These are phyloP conservation scores for Backusella tuberculispora DNA, from an alignment of 192 early-diverging fungal genomes.

Conservation along the genomic window DNA sequence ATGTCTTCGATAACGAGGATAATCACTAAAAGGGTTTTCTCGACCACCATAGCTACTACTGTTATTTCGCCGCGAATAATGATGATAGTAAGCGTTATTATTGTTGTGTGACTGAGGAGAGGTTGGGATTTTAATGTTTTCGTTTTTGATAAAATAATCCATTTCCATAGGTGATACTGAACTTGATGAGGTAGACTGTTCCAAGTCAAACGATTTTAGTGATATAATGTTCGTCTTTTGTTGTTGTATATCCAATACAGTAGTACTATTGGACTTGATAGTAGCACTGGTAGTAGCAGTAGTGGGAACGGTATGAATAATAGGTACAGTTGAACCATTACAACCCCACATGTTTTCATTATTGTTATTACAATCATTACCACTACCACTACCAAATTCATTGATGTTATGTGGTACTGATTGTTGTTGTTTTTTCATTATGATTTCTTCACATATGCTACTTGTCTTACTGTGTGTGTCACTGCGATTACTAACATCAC, in stretches of 20 bases:
- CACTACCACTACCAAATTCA: too few relatives aligned
- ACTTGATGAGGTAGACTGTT: not conserved
- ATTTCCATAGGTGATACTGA: not conserved
- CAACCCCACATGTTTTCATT: not conserved
- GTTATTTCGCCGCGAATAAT: conserved; percentile 6
- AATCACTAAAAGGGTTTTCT: not conserved
- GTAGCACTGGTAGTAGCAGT: not conserved
- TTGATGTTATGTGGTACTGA: not conserved
- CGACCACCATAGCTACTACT: not conserved
- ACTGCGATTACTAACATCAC: not conserved
- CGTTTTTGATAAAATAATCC: not conserved
- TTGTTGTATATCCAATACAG: too few relatives aligned
- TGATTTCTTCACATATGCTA: not conserved
- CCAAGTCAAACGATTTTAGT: not conserved
- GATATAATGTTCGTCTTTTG: not conserved
- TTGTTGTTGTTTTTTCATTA: not conserved
- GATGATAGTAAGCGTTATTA: not conserved
- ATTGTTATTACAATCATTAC: not conserved
- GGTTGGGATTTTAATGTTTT: not conserved
- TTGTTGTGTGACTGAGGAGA: not conserved
- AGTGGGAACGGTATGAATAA: not conserved
- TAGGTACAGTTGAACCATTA: not conserved
- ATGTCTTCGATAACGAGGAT: not conserved
- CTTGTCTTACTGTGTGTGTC: not conserved
- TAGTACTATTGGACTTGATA: too few relatives aligned